Conservation (phyloP, 305 asterid species). For the Fraxinus platypoda region DNA sequence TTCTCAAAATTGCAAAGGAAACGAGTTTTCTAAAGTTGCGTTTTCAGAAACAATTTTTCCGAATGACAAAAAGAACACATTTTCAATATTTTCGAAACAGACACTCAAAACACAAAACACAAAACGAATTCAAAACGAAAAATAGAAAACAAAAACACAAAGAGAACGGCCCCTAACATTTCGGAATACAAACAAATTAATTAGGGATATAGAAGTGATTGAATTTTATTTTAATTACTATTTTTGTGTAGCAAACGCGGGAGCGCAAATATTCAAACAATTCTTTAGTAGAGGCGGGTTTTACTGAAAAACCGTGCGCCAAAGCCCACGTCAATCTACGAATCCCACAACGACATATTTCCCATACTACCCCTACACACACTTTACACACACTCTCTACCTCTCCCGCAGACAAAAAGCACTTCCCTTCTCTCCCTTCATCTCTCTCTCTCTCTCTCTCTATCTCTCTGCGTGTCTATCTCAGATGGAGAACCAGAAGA, state of each 20-base stretch:
- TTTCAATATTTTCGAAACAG: no score
- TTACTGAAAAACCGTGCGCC: background rate
- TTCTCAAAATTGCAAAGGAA: no score
- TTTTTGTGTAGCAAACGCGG: background rate
- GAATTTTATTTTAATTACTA: background rate
- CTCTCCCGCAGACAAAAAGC: background rate
- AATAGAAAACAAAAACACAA: no score
- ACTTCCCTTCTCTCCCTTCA: slow-evolving; percentile 28
- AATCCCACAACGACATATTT: background rate
- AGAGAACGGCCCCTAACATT: no score
- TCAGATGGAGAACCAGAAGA: slow-evolving; percentile 73
- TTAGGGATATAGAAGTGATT: background rate
- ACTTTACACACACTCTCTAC: background rate
- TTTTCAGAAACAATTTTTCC: no score
- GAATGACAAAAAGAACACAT: no score
- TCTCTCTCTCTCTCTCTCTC: slow-evolving; percentile 13
- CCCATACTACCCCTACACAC: background rate
- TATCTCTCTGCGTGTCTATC: slow-evolving; percentile 20
- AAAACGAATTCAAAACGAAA: no score
- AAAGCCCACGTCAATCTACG: background rate
- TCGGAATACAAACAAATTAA: no score
- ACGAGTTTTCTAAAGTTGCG: no score
- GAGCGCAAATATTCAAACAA: background rate
- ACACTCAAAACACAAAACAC: no score
- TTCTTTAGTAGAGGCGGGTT: background rate